phyloP scores from a whole-genome alignment of 2,329 filamentous ascomycete species.

The Paracorniculantispora psalliotae region DNA sequence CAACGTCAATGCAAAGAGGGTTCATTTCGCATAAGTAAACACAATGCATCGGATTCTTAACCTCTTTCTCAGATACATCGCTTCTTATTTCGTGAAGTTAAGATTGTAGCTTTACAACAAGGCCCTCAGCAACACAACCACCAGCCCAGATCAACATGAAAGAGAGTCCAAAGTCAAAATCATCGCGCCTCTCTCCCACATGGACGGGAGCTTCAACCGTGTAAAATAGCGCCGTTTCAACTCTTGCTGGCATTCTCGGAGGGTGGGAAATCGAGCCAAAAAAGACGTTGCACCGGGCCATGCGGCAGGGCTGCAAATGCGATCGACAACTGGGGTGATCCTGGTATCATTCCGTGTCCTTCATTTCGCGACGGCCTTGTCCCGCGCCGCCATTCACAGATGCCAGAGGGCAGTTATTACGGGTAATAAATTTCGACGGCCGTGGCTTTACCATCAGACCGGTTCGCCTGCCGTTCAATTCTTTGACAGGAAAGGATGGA shows the following conservation, averaged over 20 bases:
- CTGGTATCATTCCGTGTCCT: background rate
- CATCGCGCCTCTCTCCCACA: background rate
- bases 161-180: background rate
- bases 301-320: background rate
- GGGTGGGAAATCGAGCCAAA: background rate
- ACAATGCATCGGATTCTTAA: background rate
- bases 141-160: background rate
- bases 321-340: background rate
- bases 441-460: too few relatives aligned
- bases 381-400: too few relatives aligned
- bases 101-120: background rate
- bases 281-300: background rate
- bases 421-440: too few relatives aligned
- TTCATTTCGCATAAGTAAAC: background rate
- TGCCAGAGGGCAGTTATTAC: too few relatives aligned
- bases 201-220: background rate
- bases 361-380: too few relatives aligned
- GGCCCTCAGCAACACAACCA: background rate
- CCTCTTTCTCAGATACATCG: background rate
- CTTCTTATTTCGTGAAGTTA: background rate
- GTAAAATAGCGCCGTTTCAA: background rate
- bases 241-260: background rate
- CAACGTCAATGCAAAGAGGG: background rate
- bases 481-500: too few relatives aligned
- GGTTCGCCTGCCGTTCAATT: too few relatives aligned